Conservation (phyloP, 2,329 filamentous ascomycete genomes). For the Sporothrix curviconia region DNA sequence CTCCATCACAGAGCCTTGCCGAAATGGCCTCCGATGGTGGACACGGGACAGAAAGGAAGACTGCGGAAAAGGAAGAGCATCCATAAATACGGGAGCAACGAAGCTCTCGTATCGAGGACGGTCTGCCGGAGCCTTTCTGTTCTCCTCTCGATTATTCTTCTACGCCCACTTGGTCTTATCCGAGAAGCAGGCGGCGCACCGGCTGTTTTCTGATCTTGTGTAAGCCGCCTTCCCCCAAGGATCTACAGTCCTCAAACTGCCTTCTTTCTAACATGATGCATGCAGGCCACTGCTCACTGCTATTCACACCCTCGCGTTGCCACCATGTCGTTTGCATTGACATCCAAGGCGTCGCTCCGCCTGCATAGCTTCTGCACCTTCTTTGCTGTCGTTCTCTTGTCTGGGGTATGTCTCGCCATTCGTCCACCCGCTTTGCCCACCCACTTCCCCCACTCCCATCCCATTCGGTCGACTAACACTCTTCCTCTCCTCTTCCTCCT, state of each 20-base stretch:
- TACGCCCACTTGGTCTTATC: too few relatives aligned
- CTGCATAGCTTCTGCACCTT: constrained; percentile 44
- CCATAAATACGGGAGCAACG: too few relatives aligned
- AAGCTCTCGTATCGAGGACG: neutral
- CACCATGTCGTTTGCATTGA: neutral
- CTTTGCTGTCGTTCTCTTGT: constrained; percentile 49
- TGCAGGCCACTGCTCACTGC: neutral
- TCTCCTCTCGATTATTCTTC: too few relatives aligned
- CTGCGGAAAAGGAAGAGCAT: neutral
- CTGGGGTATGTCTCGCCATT: constrained; percentile 38
- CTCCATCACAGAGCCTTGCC: neutral
- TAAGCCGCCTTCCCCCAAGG: too few relatives aligned
- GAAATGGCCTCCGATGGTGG: constrained; percentile 8
- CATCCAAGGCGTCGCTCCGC: constrained; percentile 33
- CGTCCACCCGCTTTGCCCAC: too few relatives aligned
- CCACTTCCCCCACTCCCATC: too few relatives aligned
- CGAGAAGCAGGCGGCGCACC: too few relatives aligned
- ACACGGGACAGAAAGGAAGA: neutral
- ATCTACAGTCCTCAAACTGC: too few relatives aligned
- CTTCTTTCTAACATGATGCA: neutral
- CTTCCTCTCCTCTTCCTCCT: neutral
- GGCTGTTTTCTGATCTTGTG: too few relatives aligned
- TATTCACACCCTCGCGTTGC: neutral
- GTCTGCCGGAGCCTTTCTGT: too few relatives aligned
- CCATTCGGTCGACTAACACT: too few relatives aligned